phyloP scores from a whole-genome alignment of 805 yeast genomes.

The Candida xyloterini region DNA sequence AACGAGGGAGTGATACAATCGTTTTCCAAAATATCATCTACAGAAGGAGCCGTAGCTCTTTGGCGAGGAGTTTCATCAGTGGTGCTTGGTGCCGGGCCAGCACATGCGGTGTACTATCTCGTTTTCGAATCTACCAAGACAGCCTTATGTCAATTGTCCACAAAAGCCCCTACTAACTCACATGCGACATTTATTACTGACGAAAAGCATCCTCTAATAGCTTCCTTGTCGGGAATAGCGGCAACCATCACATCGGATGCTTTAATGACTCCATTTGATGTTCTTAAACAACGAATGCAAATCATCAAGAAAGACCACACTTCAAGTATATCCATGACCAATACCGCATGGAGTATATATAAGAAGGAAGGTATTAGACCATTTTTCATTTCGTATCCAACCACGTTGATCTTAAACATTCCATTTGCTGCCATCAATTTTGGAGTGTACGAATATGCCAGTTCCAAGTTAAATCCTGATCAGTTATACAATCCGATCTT shows the following conservation, averaged over 20 bases:
- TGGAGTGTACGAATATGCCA: slow-evolving; percentile 82
- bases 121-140: slow-evolving; percentile 84
- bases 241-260: slow-evolving; percentile 95
- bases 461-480: slow-evolving; percentile 75
- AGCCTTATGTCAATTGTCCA: slow-evolving; percentile 38
- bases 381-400: slow-evolving; percentile 89
- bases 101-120: slow-evolving; percentile 95
- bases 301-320: slow-evolving; percentile 23
- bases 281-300: slow-evolving; percentile 94
- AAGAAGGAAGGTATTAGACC: slow-evolving; percentile 68
- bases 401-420: slow-evolving; percentile 85
- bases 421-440: slow-evolving; percentile 96
- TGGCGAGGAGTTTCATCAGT: slow-evolving; percentile 96
- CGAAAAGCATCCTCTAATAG: slow-evolving; percentile 75
- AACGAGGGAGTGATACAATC: slow-evolving; percentile 56
- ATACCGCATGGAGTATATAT: slow-evolving; percentile 44
- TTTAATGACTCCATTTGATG: slow-evolving; percentile 96
- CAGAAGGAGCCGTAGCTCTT: slow-evolving; percentile 83
- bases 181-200: slow-evolving; percentile 47
- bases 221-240: slow-evolving; percentile 83
- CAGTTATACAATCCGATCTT: slow-evolving; percentile 80
- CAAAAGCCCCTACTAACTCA: slow-evolving; percentile 21
- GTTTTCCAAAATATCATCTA: slow-evolving; percentile 70
- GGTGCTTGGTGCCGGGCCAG: slow-evolving; percentile 97
- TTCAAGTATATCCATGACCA: slow-evolving; percentile 14